Conservation (phyloP, 768 basidiomycete genomes). For the Mycena crocata region DNA sequence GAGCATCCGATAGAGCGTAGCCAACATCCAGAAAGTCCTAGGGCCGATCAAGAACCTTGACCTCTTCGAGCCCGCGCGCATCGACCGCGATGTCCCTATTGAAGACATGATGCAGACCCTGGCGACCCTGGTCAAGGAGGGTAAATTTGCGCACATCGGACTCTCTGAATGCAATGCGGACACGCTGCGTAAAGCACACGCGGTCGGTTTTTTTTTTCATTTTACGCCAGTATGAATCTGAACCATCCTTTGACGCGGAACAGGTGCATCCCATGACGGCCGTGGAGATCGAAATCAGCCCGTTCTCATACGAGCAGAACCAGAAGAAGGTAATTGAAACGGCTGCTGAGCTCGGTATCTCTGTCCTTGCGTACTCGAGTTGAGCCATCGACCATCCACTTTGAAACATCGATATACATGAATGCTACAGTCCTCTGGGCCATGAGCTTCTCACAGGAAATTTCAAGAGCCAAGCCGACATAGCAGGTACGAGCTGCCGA, state of each 20-base stretch:
- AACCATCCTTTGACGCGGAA: neutral
- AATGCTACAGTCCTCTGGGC: constrained; percentile 58
- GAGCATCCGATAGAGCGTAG: constrained; percentile 48
- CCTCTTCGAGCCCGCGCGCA: constrained; percentile 65
- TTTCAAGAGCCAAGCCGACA: constrained; percentile 52
- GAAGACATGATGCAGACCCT: constrained; percentile 60
- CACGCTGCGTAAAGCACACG: constrained; percentile 56
- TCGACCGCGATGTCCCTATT: constrained; percentile 55
- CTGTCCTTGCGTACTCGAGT: constrained; percentile 70
- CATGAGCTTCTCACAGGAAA: constrained; percentile 64
- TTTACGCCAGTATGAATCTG: neutral
- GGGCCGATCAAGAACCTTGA: constrained; percentile 66
- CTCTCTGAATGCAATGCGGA: constrained; percentile 64
- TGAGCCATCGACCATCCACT: neutral
- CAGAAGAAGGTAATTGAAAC: constrained; percentile 66
- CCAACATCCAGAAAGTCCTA: constrained; percentile 56
- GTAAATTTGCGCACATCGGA: constrained; percentile 70
- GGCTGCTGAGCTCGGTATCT: constrained; percentile 64
- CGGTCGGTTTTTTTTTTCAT: constrained; percentile 35
- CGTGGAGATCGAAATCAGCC: constrained; percentile 78
- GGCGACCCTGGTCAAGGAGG: constrained; percentile 61
- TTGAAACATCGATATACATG: neutral
- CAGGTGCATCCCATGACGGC: constrained; percentile 67
- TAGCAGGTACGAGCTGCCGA: constrained; percentile 38
- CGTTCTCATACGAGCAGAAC: constrained; percentile 67